Evolutionary conservation across 2,329 filamentous ascomycete species (phyloP), one percentile per base, ranked within the genome.

Genomic region (Aphanoascus verrucosus): DNA sequence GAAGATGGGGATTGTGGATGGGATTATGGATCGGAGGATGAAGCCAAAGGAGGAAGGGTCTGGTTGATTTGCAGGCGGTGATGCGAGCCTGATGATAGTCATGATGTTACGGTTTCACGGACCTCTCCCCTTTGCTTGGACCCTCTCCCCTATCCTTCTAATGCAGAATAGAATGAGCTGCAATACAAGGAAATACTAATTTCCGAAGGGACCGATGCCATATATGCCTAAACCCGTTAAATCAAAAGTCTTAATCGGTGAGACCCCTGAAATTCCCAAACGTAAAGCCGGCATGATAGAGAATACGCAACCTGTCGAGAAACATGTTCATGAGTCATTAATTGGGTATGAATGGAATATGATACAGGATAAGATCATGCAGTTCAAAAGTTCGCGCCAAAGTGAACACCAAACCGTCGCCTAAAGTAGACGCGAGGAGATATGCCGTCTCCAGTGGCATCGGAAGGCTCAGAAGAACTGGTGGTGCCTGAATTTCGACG

Each of bases 1-100:
- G 63, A 88, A 94, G 49, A 79, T 94, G 69, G 93, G 93, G 0
- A 87, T 98, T 61, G 83, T 98, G 57, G 93, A 98, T 68, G 83
- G 91, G 72, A 90, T 98, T 56, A 66, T 98, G 61, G 77, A 72
- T 56, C 64, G 68, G 41, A 66, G 70, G 58, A 58, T 67, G 6
- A 67, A 68, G 56, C 56, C 60, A 11, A 60, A 63, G 52, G 57
- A 61, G 28, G 61, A 60, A 28, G 28, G 5, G 19, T 41, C 44
- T 19, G n/a, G 19, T n/a, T 53, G 41, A 52, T 15, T 38, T 49
- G 8, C 17, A 20, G 23, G 7, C 12, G 8, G 9, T 46, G 20
- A 9, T 43, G 20, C 20, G 2, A 15, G 20, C 14, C 5, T 28
- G 14, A 40, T 8, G 20, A 28, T 15, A 31, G 5, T 6, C 17